These are phyloP conservation scores for Cercospora janseana DNA, from an alignment of 2,329 filamentous ascomycete species.

Conservation along the genomic window DNA sequence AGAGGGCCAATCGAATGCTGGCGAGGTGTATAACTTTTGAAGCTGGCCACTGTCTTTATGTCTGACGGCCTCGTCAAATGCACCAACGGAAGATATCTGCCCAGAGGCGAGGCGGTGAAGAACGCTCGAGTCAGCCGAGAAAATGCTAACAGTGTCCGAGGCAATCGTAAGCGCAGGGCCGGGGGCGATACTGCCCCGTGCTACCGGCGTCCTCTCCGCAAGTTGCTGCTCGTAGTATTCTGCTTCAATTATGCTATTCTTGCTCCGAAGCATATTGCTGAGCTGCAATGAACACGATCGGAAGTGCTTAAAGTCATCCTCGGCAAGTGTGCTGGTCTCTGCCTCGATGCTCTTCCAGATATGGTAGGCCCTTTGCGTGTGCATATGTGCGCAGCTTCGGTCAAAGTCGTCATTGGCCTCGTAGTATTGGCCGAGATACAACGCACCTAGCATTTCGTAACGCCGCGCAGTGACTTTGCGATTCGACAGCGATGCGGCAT, in stretches of 20 bases:
- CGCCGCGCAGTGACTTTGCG: background rate
- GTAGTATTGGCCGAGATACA: background rate
- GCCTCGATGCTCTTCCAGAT: background rate
- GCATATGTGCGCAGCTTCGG: background rate
- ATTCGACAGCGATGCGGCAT: background rate
- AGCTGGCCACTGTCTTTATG: background rate
- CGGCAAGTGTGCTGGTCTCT: background rate
- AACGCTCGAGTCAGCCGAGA: background rate
- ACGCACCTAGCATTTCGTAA: slow-evolving; percentile 1
- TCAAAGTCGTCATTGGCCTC: background rate
- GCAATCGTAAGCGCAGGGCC: background rate
- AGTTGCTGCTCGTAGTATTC: background rate
- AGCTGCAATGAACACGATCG: slow-evolving; percentile 3
- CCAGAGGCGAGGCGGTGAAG: background rate
- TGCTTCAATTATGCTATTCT: background rate
- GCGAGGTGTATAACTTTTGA: background rate
- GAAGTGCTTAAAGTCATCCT: slow-evolving; percentile 4
- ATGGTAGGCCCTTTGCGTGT: background rate
- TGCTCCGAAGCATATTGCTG: background rate
- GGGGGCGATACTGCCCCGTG: background rate
- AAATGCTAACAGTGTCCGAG: background rate
- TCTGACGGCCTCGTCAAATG: background rate
- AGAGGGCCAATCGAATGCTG: background rate
- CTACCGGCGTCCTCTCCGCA: background rate
- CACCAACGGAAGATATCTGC: background rate